These are phyloP conservation scores for Phyllosticta capitalensis DNA, from an alignment of 2,329 filamentous ascomycete species.

Conservation along the genomic window DNA sequence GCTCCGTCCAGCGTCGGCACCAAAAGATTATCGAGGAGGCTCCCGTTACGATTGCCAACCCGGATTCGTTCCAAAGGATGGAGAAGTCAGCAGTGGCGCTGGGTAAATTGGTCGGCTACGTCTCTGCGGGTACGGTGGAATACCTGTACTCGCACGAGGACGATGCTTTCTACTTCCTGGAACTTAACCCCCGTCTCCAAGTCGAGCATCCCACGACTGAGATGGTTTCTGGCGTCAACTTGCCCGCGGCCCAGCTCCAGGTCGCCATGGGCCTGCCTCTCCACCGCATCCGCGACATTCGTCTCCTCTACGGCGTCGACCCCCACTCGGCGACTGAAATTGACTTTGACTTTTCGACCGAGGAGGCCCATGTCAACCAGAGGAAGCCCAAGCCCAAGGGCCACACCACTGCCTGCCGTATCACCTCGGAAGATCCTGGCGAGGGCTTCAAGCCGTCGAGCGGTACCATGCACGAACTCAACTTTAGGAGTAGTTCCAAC, in stretches of 20 bases:
- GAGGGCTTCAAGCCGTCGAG: slow-evolving; percentile 99
- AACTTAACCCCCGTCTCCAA: slow-evolving; percentile 96
- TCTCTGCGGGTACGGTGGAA: slow-evolving; percentile 96
- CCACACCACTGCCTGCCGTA: slow-evolving; percentile 96
- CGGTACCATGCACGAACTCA: slow-evolving; percentile 97
- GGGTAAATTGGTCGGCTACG: slow-evolving; percentile 90
- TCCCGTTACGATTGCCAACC: slow-evolving; percentile 89
- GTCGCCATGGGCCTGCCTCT: slow-evolving; percentile 97
- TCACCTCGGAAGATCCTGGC: slow-evolving; percentile 96
- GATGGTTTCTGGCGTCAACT: slow-evolving; percentile 96
- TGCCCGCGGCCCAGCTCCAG: slow-evolving; percentile 94
- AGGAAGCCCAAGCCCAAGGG: slow-evolving; percentile 87
- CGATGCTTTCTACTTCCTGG: slow-evolving; percentile 98
- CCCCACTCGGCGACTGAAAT: slow-evolving; percentile 78
- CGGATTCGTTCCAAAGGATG: slow-evolving; percentile 86
- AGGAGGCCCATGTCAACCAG: slow-evolving; percentile 74
- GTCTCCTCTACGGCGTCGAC: slow-evolving; percentile 90
- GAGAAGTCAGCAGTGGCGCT: slow-evolving; percentile 92
- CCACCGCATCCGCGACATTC: slow-evolving; percentile 91
- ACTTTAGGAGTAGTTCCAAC: slow-evolving; percentile 97
- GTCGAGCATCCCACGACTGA: slow-evolving; percentile 99
- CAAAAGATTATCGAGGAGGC: slow-evolving; percentile 99
- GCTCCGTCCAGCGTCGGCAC: slow-evolving; percentile 94
- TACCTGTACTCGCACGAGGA: slow-evolving; percentile 97
- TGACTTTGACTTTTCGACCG: slow-evolving; percentile 90